Conservation (phyloP, 352 stramenopile species). For the Poterioochromonas sp. region DNA sequence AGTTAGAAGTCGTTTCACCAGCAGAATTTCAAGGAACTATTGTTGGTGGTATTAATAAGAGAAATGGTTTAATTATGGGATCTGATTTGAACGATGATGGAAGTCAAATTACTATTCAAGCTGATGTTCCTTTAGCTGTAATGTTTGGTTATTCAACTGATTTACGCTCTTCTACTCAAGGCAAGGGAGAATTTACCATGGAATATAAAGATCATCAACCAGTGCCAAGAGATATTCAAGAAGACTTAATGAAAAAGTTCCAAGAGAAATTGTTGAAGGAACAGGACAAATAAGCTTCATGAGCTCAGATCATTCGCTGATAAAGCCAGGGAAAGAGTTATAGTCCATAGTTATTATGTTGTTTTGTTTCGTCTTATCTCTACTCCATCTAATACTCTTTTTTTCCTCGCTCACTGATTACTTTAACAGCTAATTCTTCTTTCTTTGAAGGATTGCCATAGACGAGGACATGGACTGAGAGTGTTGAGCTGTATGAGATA, state of each 20-base stretch:
- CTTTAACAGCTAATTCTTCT: no score
- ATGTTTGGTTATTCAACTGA: constrained; percentile 69
- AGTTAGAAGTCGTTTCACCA: constrained; percentile 63
- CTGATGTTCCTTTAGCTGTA: constrained; percentile 62
- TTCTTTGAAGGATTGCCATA: no score
- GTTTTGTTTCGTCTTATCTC: constrained; percentile 95
- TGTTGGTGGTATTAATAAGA: constrained; percentile 54
- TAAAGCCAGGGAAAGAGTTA: constrained; percentile 89
- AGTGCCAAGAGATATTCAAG: constrained; percentile 80
- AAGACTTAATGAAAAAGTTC: constrained; percentile 71
- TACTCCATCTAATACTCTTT: no score
- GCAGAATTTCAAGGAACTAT: constrained; percentile 75
- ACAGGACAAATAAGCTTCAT: not conserved
- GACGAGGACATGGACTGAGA: no score
- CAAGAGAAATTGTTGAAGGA: not conserved
- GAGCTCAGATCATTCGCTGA: constrained; percentile 29
- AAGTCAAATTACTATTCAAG: constrained; percentile 36
- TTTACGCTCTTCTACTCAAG: constrained; percentile 45
- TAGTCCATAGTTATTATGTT: constrained; percentile 77
- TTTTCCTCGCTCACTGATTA: no score
- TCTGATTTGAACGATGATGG: constrained; percentile 57
- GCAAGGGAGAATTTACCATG: constrained; percentile 62
- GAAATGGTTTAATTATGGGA: constrained; percentile 59
- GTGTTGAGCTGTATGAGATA: no score
- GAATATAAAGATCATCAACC: constrained; percentile 94